Evolutionary conservation across 1,284 basidiomycete species (phyloP).

Genomic region (Exobasidium rhododendri): DNA sequence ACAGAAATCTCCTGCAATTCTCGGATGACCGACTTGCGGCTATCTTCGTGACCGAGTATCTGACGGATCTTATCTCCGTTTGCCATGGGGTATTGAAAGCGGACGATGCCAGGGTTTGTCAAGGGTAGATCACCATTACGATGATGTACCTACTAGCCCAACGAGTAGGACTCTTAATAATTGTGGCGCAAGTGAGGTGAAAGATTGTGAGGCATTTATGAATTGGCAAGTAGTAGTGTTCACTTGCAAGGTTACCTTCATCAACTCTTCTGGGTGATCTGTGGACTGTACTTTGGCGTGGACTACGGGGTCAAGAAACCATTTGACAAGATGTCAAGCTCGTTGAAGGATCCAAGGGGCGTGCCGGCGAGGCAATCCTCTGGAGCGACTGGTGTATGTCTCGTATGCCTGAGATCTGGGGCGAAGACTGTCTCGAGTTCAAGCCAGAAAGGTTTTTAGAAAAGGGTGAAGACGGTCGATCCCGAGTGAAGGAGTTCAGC

Average conservation of each 20-base stretch:
- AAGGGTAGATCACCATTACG: conserved; percentile 7
- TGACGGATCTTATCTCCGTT: conserved; percentile 1
- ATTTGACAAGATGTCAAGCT: conserved; percentile 43
- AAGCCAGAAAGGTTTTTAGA: conserved; percentile 49
- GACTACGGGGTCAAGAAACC: conserved; percentile 47
- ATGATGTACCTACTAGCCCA: conserved; percentile 3
- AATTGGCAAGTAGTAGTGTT: too few species aligned
- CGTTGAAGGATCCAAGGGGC: conserved; percentile 50
- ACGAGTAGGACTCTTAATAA: conserved; percentile 5
- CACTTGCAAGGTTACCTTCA: conserved; percentile 38
- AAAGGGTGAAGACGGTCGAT: conserved; percentile 40
- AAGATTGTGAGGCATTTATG: too few species aligned
- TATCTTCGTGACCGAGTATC: background rate
- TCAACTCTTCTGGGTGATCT: conserved; percentile 36
- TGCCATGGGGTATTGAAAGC: conserved; percentile 2
- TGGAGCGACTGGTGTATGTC: conserved; percentile 42
- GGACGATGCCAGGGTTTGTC: conserved; percentile 5
- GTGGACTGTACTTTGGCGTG: conserved; percentile 46
- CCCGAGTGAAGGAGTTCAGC: conserved; percentile 57
- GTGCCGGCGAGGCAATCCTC: conserved; percentile 38
- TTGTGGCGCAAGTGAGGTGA: too few species aligned
- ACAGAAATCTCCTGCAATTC: conserved; percentile 2
- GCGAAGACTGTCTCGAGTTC: conserved; percentile 47
- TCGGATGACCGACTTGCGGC: background rate
- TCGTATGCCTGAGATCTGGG: conserved; percentile 44